Evolutionary conservation across 805 yeast species (phyloP).

Genomic region (Kregervanrija pseudodelftensis): DNA sequence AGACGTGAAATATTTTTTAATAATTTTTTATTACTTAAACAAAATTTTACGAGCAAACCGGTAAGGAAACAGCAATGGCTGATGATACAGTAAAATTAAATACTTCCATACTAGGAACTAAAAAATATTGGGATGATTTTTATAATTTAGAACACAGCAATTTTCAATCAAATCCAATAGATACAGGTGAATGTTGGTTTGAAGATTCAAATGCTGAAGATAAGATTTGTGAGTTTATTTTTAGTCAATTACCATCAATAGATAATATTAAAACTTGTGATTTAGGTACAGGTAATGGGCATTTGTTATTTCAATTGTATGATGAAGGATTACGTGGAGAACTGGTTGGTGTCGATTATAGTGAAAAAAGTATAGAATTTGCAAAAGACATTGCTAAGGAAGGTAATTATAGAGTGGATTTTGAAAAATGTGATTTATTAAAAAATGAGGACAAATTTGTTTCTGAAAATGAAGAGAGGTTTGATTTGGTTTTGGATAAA

Average conservation of each 20-base stretch:
- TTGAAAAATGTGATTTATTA: conserved; percentile 67
- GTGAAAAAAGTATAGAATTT: conserved; percentile 71
- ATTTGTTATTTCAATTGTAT: conserved; percentile 60
- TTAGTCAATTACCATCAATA: conserved; percentile 36
- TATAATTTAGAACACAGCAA: conserved; percentile 67
- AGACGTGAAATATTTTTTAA: too few relatives aligned
- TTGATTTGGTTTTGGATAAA: conserved; percentile 80
- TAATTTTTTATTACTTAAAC: too few relatives aligned
- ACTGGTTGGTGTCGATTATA: conserved; percentile 79
- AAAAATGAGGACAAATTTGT: conserved; percentile 31
- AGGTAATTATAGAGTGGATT: conserved; percentile 34
- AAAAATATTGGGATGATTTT: conserved; percentile 87
- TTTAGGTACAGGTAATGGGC: conserved; percentile 97
- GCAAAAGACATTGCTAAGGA: conserved; percentile 52
- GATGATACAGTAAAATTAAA: conserved; percentile 39
- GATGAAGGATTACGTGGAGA: conserved; percentile 49
- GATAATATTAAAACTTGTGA: conserved; percentile 49
- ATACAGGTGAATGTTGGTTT: conserved; percentile 96
- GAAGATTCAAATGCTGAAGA: conserved; percentile 90
- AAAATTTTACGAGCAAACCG: too few relatives aligned
- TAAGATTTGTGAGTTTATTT: conserved; percentile 68
- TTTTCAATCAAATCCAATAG: conserved; percentile 66
- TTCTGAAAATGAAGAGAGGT: conserved; percentile 27
- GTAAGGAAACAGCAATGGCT: neutral
- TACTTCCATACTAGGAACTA: conserved; percentile 80